phyloP scores from a whole-genome alignment of 148 eudicot genomes.

The Vaccinium myrtillus region DNA sequence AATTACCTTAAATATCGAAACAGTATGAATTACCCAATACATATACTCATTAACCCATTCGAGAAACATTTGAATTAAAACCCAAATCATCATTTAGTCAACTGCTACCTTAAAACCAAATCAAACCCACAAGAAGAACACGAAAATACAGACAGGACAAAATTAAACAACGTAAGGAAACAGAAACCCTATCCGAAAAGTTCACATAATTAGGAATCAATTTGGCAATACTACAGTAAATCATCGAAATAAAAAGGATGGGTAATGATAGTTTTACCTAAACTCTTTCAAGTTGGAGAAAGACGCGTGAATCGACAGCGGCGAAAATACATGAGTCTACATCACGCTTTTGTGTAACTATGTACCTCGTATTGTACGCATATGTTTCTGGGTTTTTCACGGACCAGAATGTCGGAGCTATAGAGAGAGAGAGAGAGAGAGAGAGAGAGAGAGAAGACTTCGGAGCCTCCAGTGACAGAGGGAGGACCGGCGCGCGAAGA shows the following conservation, averaged over 20 bases:
- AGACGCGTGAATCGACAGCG: slow-evolving; percentile 7
- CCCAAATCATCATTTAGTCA: background rate
- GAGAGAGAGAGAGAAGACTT: slow-evolving; percentile 1
- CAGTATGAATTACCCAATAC: background rate
- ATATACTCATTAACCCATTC: background rate
- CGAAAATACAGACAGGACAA: background rate
- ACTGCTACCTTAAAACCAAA: background rate
- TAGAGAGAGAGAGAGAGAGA: slow-evolving; percentile 8
- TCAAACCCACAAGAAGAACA: background rate
- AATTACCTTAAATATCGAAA: background rate
- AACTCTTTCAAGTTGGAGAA: background rate
- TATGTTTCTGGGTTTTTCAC: background rate
- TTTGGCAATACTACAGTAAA: background rate
- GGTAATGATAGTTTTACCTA: background rate
- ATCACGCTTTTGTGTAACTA: background rate
- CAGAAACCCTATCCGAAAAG: background rate
- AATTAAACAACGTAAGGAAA: background rate
- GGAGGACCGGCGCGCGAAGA: background rate
- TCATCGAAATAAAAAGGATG: background rate
- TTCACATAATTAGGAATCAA: background rate
- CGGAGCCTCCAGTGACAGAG: background rate
- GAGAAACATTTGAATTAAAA: background rate
- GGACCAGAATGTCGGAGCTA: background rate
- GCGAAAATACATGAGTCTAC: background rate
- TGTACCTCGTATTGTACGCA: background rate